Evolutionary conservation across 2,329 filamentous ascomycete species (phyloP).

Genomic region (Trichoderma atrobrunneum): DNA sequence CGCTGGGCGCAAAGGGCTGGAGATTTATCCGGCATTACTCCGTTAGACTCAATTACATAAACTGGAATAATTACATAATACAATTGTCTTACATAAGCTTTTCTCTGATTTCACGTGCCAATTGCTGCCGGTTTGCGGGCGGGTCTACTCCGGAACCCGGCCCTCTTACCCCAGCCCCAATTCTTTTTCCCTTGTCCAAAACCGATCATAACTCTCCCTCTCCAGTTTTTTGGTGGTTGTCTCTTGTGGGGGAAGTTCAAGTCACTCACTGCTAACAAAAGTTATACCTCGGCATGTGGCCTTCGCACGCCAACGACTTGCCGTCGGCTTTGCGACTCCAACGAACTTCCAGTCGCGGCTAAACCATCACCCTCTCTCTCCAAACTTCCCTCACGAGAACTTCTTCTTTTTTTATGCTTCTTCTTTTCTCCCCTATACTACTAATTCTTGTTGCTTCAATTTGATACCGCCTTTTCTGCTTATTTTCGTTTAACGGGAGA

Average conservation of each 20-base stretch:
- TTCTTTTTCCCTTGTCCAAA: neutral
- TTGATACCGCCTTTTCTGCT: neutral
- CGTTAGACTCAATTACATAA: neutral
- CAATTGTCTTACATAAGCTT: neutral
- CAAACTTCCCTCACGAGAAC: neutral
- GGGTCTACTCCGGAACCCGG: constrained; percentile 8
- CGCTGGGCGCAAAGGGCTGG: neutral
- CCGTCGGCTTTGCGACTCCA: constrained; percentile 4
- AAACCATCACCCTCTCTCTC: neutral
- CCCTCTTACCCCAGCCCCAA: neutral
- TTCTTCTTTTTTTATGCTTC: neutral
- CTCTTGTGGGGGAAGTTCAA: neutral
- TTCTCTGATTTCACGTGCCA: neutral
- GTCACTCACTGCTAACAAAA: neutral
- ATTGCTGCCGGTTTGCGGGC: neutral
- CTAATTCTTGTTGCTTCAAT: neutral
- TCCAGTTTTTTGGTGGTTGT: neutral
- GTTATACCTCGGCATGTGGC: constrained; percentile 10
- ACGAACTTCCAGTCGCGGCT: neutral
- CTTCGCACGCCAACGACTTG: neutral
- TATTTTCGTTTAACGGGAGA: neutral
- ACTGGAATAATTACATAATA: neutral
- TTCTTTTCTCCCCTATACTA: neutral
- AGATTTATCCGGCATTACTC: neutral
- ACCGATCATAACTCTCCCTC: neutral